Percentiles rank a stretch among this genome's conserved stretches.
phyloP scores from a whole-genome alignment of 2,329 filamentous ascomycete species.

The Myrmaecium sp. region DNA sequence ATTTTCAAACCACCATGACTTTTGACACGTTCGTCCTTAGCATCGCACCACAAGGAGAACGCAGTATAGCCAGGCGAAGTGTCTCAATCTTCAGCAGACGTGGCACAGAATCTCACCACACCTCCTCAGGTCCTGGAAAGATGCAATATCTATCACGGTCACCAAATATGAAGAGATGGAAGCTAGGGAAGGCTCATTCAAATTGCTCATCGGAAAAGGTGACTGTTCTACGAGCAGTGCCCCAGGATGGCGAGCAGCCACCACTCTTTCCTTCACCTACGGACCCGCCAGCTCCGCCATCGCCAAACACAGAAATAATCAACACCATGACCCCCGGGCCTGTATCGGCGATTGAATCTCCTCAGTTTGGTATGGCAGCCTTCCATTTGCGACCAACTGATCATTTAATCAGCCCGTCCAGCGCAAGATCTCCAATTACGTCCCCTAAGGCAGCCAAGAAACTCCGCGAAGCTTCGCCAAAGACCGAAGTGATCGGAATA shows the following conservation, averaged over 20 bases:
- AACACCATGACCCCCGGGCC: slow-evolving; percentile 2
- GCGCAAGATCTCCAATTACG: slow-evolving; percentile 7
- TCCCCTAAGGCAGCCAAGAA: slow-evolving; percentile 11
- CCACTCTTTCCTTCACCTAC: slow-evolving; percentile 7
- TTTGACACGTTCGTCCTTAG: too few relatives aligned
- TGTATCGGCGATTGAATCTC: too few relatives aligned
- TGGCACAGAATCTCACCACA: slow-evolving; percentile 12
- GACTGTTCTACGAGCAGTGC: slow-evolving; percentile 20
- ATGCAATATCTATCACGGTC: slow-evolving; percentile 1
- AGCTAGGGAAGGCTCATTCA: slow-evolving; percentile 1
- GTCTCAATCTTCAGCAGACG: slow-evolving; percentile 21
- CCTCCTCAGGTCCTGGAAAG: slow-evolving; percentile 5
- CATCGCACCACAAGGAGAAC: too few relatives aligned
- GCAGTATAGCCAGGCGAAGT: too few relatives aligned
- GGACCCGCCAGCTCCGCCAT: slow-evolving; percentile 11
- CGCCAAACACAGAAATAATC: slow-evolving; percentile 4
- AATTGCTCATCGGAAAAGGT: slow-evolving; percentile 5
- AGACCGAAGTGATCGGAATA: slow-evolving; percentile 21
- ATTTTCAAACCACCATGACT: too few relatives aligned
- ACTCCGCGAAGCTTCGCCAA: slow-evolving; percentile 9
- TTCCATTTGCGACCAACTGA: too few relatives aligned
- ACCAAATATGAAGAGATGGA: slow-evolving; percentile 5
- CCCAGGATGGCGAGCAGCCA: slow-evolving; percentile 8
- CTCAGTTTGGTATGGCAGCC: too few relatives aligned
- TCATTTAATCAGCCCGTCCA: slow-evolving; percentile 9